Evolutionary conservation across 768 basidiomycete genomes (phyloP).

Genomic region (Candolleomyces eurysporus): DNA sequence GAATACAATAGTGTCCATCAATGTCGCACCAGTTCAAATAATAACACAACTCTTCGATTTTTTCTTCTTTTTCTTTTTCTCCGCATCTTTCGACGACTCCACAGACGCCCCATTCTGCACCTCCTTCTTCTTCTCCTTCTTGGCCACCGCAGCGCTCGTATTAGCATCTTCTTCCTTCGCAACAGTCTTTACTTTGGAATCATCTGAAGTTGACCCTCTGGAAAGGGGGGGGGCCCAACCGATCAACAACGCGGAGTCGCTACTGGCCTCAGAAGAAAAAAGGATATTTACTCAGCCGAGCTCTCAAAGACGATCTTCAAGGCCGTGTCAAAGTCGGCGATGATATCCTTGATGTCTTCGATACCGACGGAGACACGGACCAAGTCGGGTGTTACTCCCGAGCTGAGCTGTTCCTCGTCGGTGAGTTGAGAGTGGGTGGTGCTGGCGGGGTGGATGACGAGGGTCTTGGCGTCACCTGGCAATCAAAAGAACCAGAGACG

Average conservation of each 20-base stretch:
- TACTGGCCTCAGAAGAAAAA: neutral
- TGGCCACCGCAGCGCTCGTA: neutral
- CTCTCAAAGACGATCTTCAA: conserved; percentile 26
- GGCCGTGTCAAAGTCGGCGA: conserved; percentile 40
- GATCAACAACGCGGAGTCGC: neutral
- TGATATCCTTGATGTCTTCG: conserved; percentile 41
- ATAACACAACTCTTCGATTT: neutral
- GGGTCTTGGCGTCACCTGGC: conserved; percentile 69
- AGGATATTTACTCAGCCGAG: conserved; percentile 2
- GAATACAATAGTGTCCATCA: no score
- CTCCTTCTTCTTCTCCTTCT: neutral
- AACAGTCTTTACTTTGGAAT: neutral
- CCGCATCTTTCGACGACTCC: neutral
- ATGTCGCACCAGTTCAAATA: neutral
- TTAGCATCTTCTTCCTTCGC: neutral
- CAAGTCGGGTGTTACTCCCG: conserved; percentile 76
- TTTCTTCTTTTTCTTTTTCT: conserved; percentile 1
- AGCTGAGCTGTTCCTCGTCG: conserved; percentile 53
- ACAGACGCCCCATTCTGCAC: neutral
- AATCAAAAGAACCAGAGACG: no score
- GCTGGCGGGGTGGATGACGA: conserved; percentile 75
- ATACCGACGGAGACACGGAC: conserved; percentile 56
- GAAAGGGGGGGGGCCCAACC: no score
- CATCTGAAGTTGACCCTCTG: neutral
- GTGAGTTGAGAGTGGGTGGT: conserved; percentile 76